Percentiles rank a stretch among this genome's conserved stretches.
These are phyloP conservation scores for Termitomyces sp. DNA, from an alignment of 768 basidiomycete species.

Conservation along the genomic window DNA sequence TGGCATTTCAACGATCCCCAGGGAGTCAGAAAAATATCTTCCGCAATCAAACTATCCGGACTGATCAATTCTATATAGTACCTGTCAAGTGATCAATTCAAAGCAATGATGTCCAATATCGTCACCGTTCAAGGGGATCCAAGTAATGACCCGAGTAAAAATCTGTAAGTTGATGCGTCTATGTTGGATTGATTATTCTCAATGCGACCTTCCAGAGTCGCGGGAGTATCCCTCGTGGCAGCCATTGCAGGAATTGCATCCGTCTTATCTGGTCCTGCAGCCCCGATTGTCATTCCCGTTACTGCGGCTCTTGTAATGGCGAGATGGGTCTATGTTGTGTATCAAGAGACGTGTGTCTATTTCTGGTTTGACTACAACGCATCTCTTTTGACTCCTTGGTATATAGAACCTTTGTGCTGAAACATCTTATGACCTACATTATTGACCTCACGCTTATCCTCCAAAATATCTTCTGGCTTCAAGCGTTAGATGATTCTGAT, in stretches of 20 bases:
- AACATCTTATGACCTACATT: constrained; percentile 16
- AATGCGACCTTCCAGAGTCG: background rate
- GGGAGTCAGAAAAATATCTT: constrained; percentile 4
- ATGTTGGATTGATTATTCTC: background rate
- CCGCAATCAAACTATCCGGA: background rate
- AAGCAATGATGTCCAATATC: constrained; percentile 14
- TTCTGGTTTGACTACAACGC: background rate
- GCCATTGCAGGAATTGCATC: constrained; percentile 12
- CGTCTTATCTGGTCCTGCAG: constrained; percentile 10
- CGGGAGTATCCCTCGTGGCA: constrained; percentile 8
- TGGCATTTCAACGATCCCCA: constrained; percentile 22
- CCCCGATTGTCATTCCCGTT: constrained; percentile 16
- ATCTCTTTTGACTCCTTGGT: background rate
- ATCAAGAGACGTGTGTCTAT: constrained; percentile 15
- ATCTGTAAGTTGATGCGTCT: background rate
- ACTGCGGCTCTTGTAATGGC: constrained; percentile 13
- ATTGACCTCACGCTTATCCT: constrained; percentile 16
- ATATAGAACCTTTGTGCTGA: constrained; percentile 7
- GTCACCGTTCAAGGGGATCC: constrained; percentile 1
- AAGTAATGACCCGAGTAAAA: background rate
- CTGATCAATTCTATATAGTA: constrained; percentile 2
- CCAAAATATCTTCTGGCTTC: constrained; percentile 17
- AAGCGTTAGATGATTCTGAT: background rate
- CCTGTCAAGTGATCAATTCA: constrained; percentile 11
- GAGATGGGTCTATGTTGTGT: constrained; percentile 16